Percentiles rank a stretch among this genome's conserved stretches.
These are phyloP conservation scores for Mrakia gelida DNA, from an alignment of 768 basidiomycete species.

Conservation along the genomic window DNA sequence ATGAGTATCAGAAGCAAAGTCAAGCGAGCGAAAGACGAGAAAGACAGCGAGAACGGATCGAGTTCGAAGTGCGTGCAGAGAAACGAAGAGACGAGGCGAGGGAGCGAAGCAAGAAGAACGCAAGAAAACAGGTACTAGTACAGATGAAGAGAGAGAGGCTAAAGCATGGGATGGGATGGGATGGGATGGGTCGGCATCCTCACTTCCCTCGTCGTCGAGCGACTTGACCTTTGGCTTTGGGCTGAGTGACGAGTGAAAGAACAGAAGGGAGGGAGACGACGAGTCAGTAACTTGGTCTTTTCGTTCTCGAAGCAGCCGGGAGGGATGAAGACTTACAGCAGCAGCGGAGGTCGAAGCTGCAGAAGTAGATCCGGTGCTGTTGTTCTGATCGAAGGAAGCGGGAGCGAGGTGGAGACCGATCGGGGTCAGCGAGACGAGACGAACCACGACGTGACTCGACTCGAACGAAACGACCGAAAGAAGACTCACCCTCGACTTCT, in stretches of 20 bases:
- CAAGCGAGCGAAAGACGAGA: too few species aligned
- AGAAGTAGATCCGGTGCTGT: background rate
- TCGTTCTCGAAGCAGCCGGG: background rate
- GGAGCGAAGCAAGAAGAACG: background rate
- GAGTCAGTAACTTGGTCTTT: background rate
- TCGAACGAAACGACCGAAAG: background rate
- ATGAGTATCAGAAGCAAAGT: too few species aligned
- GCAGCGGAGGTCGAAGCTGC: background rate
- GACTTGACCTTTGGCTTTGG: background rate
- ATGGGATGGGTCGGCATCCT: background rate
- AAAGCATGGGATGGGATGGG: too few species aligned
- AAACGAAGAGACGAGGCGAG: too few species aligned
- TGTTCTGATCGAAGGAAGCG: background rate
- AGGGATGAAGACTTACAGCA: background rate
- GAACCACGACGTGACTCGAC: background rate
- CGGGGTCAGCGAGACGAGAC: background rate
- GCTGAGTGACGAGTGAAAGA: background rate
- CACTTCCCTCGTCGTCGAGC: background rate
- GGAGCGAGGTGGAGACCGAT: background rate
- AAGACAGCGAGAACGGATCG: too few species aligned
- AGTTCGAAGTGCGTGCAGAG: too few species aligned
- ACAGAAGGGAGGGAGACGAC: background rate
- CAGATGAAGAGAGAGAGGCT: background rate
- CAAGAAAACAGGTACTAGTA: background rate
- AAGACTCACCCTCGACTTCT: slow-evolving; percentile 1